Evolutionary conservation across 179 eudicot genomes (phyloP).

Genomic region (Carnegiea gigantea): DNA sequence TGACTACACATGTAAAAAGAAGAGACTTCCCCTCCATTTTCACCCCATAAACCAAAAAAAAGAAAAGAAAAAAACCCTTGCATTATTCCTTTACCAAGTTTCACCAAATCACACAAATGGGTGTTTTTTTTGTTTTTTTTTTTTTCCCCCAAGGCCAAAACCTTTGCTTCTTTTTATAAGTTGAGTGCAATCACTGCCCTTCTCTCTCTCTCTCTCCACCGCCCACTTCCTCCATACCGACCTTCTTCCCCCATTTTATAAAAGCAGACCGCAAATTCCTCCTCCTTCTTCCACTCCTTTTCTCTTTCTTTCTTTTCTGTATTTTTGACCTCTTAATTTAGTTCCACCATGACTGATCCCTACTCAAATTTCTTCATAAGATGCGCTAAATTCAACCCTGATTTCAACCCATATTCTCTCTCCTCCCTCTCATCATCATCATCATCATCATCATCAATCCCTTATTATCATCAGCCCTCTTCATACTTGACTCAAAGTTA

Average conservation of each 20-base stretch:
- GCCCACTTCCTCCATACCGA: slow-evolving; percentile 21
- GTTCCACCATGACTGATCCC: slow-evolving; percentile 30
- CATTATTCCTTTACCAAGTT: slow-evolving; percentile 24
- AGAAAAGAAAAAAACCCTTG: neutral
- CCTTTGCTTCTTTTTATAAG: slow-evolving; percentile 39
- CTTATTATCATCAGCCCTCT: neutral
- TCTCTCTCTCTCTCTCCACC: slow-evolving; percentile 27
- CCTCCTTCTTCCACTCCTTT: neutral
- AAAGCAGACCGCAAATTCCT: slow-evolving; percentile 25
- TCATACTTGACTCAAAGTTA: neutral
- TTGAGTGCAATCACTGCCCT: slow-evolving; percentile 38
- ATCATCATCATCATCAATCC: slow-evolving; percentile 1
- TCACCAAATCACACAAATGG: slow-evolving; percentile 14
- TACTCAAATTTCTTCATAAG: slow-evolving; percentile 37
- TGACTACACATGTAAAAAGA: slow-evolving; percentile 4
- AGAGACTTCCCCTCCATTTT: slow-evolving; percentile 14
- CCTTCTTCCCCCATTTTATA: slow-evolving; percentile 12
- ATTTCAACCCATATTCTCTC: slow-evolving; percentile 14
- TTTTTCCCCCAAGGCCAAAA: neutral
- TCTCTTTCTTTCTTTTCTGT: neutral
- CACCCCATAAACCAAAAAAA: slow-evolving; percentile 20
- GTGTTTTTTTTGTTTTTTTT: neutral
- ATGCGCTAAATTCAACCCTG: slow-evolving; percentile 34
- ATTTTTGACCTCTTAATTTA: neutral
- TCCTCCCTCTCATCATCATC: slow-evolving; percentile 15